A percentile compares a stretch with the other conserved stretches of the same genome.
phyloP scores from a whole-genome alignment of 768 basidiomycete species.

The Antrodiella citrinella region DNA sequence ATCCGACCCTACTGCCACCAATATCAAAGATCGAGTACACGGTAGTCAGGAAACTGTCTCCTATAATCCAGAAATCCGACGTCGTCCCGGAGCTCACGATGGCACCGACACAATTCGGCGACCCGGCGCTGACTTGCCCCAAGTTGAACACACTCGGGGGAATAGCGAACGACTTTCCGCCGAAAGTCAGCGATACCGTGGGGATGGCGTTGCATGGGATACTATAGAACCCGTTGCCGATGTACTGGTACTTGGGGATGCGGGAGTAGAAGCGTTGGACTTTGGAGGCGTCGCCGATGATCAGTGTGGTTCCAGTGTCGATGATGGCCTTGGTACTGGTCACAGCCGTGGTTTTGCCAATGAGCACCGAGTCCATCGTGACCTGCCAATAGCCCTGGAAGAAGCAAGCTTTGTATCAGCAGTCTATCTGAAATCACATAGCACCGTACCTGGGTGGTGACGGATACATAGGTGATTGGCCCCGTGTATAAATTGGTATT shows the following conservation, averaged over 20 bases:
- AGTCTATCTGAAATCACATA: not conserved
- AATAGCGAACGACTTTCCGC: conserved; percentile 30
- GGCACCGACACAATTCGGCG: conserved; percentile 29
- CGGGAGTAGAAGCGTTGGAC: conserved; percentile 23
- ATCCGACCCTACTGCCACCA: conserved; percentile 13
- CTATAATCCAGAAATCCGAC: conserved; percentile 26
- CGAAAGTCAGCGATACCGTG: conserved; percentile 29
- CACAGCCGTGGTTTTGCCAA: conserved; percentile 16
- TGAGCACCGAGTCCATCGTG: conserved; percentile 21
- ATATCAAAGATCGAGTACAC: conserved; percentile 40
- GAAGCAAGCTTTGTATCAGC: not conserved
- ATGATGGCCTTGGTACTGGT: conserved; percentile 21
- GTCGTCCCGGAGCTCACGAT: conserved; percentile 16
- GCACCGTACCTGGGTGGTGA: conserved; percentile 19
- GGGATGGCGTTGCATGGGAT: conserved; percentile 25
- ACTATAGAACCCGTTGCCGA: conserved; percentile 26
- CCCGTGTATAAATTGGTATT: conserved; percentile 31
- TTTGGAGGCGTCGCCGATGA: conserved; percentile 19
- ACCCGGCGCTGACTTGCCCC: conserved; percentile 25
- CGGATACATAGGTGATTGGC: conserved; percentile 24
- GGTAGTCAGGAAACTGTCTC: conserved; percentile 35
- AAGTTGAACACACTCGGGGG: conserved; percentile 32
- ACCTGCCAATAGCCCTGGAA: conserved; percentile 33
- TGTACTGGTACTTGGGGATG: conserved; percentile 22
- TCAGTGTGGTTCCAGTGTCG: conserved; percentile 29